Conservation (phyloP, 306 rosid species). For the Fragaria ananassa region DNA sequence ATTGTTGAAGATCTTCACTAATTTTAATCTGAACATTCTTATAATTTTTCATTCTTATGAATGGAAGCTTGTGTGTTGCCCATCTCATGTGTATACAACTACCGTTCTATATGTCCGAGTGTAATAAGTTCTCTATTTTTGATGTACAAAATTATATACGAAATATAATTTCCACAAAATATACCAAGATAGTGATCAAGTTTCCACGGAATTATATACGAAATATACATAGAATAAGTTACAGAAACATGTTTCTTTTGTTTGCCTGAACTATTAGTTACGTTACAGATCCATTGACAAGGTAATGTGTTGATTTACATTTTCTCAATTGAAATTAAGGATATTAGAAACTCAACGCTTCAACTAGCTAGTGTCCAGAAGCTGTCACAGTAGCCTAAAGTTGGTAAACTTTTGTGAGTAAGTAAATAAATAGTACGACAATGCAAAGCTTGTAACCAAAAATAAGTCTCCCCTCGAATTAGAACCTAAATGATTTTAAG, state of each 20-base stretch:
- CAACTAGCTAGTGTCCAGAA: background rate
- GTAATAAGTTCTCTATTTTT: background rate
- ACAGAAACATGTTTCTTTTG: background rate
- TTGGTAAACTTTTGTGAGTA: background rate
- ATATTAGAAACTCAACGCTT: background rate
- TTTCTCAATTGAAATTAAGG: background rate
- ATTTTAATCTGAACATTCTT: background rate
- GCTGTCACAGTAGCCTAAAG: background rate
- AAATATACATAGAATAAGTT: background rate
- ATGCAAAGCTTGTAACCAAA: background rate
- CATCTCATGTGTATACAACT: constrained; percentile 8
- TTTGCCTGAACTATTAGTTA: background rate
- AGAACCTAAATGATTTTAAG: background rate
- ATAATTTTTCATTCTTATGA: constrained; percentile 22
- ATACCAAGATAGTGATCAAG: background rate
- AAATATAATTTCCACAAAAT: background rate
- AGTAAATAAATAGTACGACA: background rate
- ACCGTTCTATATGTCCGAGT: background rate
- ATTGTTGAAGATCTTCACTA: background rate
- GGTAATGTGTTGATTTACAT: background rate
- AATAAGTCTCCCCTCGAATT: background rate
- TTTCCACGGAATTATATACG: background rate
- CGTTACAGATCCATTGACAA: background rate
- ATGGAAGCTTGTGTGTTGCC: background rate
- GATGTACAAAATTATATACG: background rate